Base-by-base conservation (phyloP, 768 basidiomycete genomes). In the Asterophora lycoperdoides region DNA sequence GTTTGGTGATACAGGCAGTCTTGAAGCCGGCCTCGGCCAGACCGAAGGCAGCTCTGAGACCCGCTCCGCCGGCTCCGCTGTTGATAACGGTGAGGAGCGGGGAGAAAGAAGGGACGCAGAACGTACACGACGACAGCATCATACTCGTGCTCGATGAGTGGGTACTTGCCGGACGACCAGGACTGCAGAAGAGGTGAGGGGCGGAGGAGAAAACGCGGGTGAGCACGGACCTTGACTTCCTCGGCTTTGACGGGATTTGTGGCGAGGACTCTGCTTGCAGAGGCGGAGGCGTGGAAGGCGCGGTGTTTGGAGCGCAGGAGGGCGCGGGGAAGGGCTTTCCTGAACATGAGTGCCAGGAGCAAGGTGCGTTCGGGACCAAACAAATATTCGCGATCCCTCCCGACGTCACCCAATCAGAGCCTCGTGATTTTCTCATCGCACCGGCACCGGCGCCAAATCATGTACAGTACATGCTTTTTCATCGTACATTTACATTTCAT, bases 21-120 rank as follows among this genome's bases (percentile, higher is more conserved):
- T 98, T 98, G 71, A 98, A 88, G 46, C 96, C 96, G 54, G 92
- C 91, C 71, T 98, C 94, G 49, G 96, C 96, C 35, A 98, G 82
- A 72, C 96, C 94, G 67, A 99, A 99, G 15, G 95, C 95, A 36
- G 95, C 96, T 69, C 96, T 83, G 59, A 99, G 79, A 71, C 96
- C 96, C 42, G 96, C 96, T 69, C 96, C 96, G 58, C 96, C 96
- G 19, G 96, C 95, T 64, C 94, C 95, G 55, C 93, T 95, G 53
- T 64, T 46, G 15, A 37, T 18, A 10, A 37, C 44, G 11, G 2
- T 44, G 17, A 35, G 30, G 13, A 42, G 10, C 46, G 40, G 37
- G 41, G 39, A 23, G 10, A 49, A 9, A 14, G n/a, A 36, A 53
- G 41, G 33, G 11, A n/a, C 33, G 14, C 49, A n/a, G 33, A n/a